These are phyloP conservation scores for Serendipita sp. DNA, from an alignment of 768 basidiomycete genomes.

Conservation along the genomic window DNA sequence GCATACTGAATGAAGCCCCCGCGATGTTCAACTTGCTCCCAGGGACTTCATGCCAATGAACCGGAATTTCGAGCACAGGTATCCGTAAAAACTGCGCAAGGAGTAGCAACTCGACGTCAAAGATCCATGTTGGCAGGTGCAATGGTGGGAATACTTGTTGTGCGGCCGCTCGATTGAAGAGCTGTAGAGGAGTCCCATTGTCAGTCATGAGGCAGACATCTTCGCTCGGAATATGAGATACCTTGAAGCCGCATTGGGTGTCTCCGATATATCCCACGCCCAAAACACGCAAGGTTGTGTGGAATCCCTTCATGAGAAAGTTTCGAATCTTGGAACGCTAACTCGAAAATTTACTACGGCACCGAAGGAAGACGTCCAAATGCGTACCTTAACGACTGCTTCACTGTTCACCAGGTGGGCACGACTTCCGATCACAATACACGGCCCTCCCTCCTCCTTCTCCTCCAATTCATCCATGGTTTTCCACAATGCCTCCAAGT, in stretches of 20 bases:
- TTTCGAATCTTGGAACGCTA: slow-evolving; percentile 83
- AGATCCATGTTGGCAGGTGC: slow-evolving; percentile 87
- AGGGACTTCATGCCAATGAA: slow-evolving; percentile 85
- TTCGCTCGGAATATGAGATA: slow-evolving; percentile 10
- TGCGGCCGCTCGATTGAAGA: slow-evolving; percentile 74
- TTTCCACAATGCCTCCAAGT: slow-evolving; percentile 63
- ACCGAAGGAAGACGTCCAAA: neutral
- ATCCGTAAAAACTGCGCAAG: slow-evolving; percentile 65
- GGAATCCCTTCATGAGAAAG: slow-evolving; percentile 85
- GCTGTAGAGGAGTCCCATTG: slow-evolving; percentile 16
- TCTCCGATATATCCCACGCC: slow-evolving; percentile 85
- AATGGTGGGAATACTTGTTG: slow-evolving; percentile 71
- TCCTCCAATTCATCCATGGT: slow-evolving; percentile 48
- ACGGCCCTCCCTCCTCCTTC: slow-evolving; percentile 33
- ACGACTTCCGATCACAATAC: slow-evolving; percentile 67
- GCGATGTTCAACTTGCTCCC: slow-evolving; percentile 86
- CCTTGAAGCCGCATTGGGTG: slow-evolving; percentile 95
- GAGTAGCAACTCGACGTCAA: slow-evolving; percentile 85
- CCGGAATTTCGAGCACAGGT: slow-evolving; percentile 71
- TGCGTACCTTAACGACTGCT: slow-evolving; percentile 77
- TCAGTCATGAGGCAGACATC: neutral
- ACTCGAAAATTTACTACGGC: neutral
- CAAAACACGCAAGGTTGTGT: slow-evolving; percentile 73
- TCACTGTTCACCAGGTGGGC: slow-evolving; percentile 87
- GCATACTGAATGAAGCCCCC: slow-evolving; percentile 76